Evolutionary conservation across 169 alveolate genomes (phyloP).

Genomic region (Plasmodium gaboni): DNA sequence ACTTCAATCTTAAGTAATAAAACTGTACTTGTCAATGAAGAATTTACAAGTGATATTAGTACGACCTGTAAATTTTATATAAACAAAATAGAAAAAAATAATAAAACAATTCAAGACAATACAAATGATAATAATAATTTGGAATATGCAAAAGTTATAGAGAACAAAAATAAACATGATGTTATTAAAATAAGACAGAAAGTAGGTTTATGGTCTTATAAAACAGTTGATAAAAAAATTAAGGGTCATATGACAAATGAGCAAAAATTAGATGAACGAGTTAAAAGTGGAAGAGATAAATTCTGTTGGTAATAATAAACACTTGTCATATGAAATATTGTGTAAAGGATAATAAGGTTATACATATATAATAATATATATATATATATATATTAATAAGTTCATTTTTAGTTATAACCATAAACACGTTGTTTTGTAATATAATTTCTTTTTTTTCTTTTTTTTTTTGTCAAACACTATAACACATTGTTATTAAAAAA

Average conservation of each 20-base stretch:
- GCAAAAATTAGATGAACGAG: conserved; percentile 82
- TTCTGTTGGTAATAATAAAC: conserved; percentile 80
- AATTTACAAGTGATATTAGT: conserved; percentile 81
- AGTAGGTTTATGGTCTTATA: conserved; percentile 87
- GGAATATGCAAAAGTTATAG: conserved; percentile 50
- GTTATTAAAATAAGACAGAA: conserved; percentile 82
- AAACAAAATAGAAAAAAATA: conserved; percentile 3
- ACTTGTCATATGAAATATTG: background rate
- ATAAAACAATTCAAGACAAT: background rate
- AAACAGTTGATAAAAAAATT: conserved; percentile 80
- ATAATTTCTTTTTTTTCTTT: too few relatives aligned
- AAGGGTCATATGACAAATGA: conserved; percentile 82
- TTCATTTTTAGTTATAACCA: too few relatives aligned
- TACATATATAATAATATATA: too few relatives aligned
- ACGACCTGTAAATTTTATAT: conserved; percentile 80
- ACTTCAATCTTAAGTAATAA: conserved; percentile 79
- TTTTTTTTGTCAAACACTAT: too few relatives aligned
- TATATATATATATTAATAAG: too few relatives aligned
- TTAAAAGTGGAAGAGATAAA: conserved; percentile 83
- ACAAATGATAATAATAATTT: conserved; percentile 12
- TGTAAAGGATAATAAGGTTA: too few relatives aligned
- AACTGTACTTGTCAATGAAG: conserved; percentile 78
- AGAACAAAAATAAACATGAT: conserved; percentile 35
- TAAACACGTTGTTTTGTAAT: too few relatives aligned
- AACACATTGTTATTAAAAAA: too few relatives aligned